These are phyloP conservation scores for Candida caryicola DNA, from an alignment of 805 yeast genomes.

Conservation along the genomic window DNA sequence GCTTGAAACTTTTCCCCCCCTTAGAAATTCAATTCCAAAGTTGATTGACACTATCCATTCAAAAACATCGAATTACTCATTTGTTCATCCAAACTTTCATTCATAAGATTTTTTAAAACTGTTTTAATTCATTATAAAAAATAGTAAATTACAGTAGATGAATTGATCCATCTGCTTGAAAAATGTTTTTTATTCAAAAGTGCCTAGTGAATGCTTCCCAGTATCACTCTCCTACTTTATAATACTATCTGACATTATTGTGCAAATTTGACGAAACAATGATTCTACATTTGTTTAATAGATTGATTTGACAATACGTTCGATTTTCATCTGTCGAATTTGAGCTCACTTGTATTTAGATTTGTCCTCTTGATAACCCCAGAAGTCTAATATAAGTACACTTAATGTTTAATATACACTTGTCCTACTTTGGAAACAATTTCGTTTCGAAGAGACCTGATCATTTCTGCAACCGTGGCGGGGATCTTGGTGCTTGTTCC, in stretches of 20 bases:
- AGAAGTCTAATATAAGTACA: constrained; percentile 2
- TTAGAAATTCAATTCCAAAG: neutral
- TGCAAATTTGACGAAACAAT: too few relatives aligned
- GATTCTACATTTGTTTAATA: too few relatives aligned
- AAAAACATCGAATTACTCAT: neutral
- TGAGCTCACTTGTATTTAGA: neutral
- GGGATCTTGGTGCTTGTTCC: constrained; percentile 21
- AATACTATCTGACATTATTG: too few relatives aligned
- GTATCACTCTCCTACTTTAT: too few relatives aligned
- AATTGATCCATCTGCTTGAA: neutral
- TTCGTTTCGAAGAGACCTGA: constrained; percentile 28
- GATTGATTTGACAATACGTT: too few relatives aligned
- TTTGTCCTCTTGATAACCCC: neutral
- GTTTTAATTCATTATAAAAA: neutral
- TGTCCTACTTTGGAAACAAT: constrained; percentile 33
- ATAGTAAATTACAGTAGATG: neutral
- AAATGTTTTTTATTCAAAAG: neutral
- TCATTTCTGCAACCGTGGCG: constrained; percentile 20
- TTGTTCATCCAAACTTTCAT: neutral
- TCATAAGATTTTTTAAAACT: neutral
- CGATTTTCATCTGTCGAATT: neutral
- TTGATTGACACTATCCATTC: neutral
- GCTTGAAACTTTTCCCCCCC: neutral
- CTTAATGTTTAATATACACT: constrained; percentile 26
- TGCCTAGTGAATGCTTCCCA: neutral